Evolutionary conservation across 352 stramenopile genomes (phyloP), one percentile per base, ranked within the genome.

Genomic region (Thraustochytrium sp.): DNA sequence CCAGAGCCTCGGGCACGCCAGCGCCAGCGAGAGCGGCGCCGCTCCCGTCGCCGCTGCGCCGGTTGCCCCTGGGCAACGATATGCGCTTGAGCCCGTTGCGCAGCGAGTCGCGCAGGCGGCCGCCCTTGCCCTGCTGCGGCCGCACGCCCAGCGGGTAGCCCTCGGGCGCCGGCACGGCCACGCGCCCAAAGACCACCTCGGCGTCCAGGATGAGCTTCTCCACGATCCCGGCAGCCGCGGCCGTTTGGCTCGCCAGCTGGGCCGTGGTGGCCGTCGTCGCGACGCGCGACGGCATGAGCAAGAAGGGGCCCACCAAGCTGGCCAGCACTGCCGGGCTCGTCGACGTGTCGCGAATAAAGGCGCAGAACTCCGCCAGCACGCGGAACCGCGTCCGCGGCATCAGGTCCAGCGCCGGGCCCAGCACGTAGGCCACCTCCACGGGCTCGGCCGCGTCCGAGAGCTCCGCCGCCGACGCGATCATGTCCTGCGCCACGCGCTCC

Each of bases 291-390:
- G 75, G 75, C n/a, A 51, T n/a, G n/a, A 84, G 61, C 75, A 84
- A 84, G 31, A 76, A 75, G 40, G 75, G 75, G 8, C 75, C 75
- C 18, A 56, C 31, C 16, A 84, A 34, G 49, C 55, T 84, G 29
- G 75, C 53, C 38, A 84, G 11, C 18, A 63, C 55, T 21, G 9
- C 21, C 21, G 54, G 13, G 23, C n/a, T 38, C 16, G 13, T 18
- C 9, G 59, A 83, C 16, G 55, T 84, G 49, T 84, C 75, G 8
- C 75, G 75, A 26, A 84, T 26, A n/a, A 84, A 84, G 18, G 75
- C 56, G 49, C 75, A 84, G 31, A 84, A 84, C 38, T 73, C 55
- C 21, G 75, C 75, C 21, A 84, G 42, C 0, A 75, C 61, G 13
- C 42, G 38, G 42, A 37, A 84, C 16, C 61, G 40, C 29, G 42